A percentile compares a stretch with the other conserved stretches of the same genome.
Evolutionary conservation across 1,139 yeast species (phyloP).

Genomic region (Suhomyces guaymorum): DNA sequence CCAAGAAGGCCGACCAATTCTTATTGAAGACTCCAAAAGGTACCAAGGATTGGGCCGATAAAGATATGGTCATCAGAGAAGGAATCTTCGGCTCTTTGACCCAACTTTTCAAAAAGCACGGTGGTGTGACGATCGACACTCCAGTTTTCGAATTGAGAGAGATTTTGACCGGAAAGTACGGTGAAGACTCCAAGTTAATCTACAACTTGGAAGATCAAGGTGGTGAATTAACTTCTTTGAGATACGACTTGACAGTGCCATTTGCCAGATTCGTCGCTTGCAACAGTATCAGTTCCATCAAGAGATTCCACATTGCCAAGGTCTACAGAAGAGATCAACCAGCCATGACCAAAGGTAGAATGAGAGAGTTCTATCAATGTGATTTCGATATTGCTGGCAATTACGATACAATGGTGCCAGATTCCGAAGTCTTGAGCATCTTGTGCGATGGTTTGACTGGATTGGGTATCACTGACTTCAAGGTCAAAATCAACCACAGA

Average conservation of each 20-base stretch:
- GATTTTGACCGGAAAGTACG: conserved; percentile 93
- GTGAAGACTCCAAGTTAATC: conserved; percentile 94
- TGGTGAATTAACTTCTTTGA: conserved; percentile 90
- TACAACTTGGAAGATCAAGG: conserved; percentile 98
- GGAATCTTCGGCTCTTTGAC: conserved; percentile 77
- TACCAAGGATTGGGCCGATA: conserved; percentile 97
- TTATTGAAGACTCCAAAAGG: conserved; percentile 94
- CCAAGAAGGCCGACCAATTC: conserved; percentile 45
- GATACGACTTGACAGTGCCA: conserved; percentile 96
- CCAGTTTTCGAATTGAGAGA: conserved; percentile 96
- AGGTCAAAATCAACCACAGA: conserved; percentile 90
- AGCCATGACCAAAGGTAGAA: conserved; percentile 98
- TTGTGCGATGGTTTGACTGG: conserved; percentile 81
- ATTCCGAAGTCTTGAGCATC: conserved; percentile 81
- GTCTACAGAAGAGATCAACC: conserved; percentile 99
- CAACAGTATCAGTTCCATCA: conserved; percentile 85
- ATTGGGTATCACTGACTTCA: conserved; percentile 84
- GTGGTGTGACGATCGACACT: conserved; percentile 96
- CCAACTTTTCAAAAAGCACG: conserved; percentile 83
- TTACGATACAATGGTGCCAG: conserved; percentile 94
- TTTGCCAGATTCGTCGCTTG: conserved; percentile 96
- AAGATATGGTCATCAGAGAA: conserved; percentile 93
- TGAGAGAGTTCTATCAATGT: conserved; percentile 99
- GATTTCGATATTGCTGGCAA: conserved; percentile 95
- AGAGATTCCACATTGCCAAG: conserved; percentile 95